Evolutionary conservation across 208 protist genomes (phyloP).

Genomic region (Acanthamoeba pearcei): DNA sequence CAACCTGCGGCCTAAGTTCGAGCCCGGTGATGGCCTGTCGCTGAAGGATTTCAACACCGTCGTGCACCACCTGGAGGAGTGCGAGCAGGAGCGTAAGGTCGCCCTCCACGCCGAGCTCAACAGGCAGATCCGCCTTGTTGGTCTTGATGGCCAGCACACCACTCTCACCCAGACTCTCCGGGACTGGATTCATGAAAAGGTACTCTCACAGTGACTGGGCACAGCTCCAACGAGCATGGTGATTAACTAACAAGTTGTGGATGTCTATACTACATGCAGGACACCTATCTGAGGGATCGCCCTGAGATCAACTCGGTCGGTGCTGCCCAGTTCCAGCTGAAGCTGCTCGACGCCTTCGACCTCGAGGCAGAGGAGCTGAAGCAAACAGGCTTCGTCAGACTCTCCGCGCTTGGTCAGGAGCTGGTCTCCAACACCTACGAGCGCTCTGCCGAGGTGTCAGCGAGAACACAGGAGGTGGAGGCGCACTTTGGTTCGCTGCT

Average conservation of each 20-base stretch:
- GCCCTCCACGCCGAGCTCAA: constrained; percentile 76
- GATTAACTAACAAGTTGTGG: background rate
- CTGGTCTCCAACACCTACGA: constrained; percentile 45
- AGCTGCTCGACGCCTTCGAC: constrained; percentile 73
- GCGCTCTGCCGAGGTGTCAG: background rate
- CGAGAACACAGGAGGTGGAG: background rate
- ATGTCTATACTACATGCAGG: background rate
- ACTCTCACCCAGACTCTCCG: background rate
- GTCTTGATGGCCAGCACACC: constrained; percentile 69
- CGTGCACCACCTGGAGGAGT: constrained; percentile 36
- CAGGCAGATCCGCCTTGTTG: constrained; percentile 48
- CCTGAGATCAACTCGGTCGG: constrained; percentile 52
- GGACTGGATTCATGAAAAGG: constrained; percentile 8
- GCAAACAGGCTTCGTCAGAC: background rate
- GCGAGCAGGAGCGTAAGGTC: constrained; percentile 68
- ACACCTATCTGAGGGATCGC: background rate
- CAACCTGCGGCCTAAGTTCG: constrained; percentile 74
- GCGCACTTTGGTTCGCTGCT: background rate
- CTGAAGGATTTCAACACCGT: background rate
- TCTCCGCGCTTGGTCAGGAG: background rate
- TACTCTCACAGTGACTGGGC: background rate
- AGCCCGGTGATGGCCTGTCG: constrained; percentile 48
- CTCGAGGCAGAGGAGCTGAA: constrained; percentile 27
- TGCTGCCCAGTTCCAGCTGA: constrained; percentile 68
- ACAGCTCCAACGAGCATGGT: no score